Conservation (phyloP, 768 basidiomycete species). For the Kwoniella europaea region DNA sequence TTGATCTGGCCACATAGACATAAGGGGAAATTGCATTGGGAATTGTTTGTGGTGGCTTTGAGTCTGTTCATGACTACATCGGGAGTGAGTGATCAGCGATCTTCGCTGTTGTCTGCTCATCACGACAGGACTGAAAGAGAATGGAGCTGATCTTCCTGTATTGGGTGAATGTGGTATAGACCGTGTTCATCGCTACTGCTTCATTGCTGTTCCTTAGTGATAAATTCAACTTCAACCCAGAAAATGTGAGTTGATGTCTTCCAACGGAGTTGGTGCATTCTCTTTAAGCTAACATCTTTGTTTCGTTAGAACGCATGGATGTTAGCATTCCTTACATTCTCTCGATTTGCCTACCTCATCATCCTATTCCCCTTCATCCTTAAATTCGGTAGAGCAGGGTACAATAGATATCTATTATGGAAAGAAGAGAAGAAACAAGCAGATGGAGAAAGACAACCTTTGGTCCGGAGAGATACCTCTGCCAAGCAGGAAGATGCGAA, state of each 20-base stretch:
- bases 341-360: slow-evolving; percentile 42
- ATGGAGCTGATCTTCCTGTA: not conserved
- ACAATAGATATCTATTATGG: slow-evolving; percentile 29
- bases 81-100: slow-evolving; percentile 34
- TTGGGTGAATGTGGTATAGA: slow-evolving; percentile 22
- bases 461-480: slow-evolving; percentile 19
- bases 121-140: too few relatives aligned
- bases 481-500: slow-evolving; percentile 41
- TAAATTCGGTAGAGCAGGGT: slow-evolving; percentile 36
- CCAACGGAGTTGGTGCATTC: not conserved
- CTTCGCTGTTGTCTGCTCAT: too few relatives aligned
- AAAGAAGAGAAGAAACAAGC: slow-evolving; percentile 17
- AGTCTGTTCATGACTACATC: slow-evolving; percentile 44
- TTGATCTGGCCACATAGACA: slow-evolving; percentile 44
- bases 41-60: slow-evolving; percentile 41
- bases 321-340: slow-evolving; percentile 48
- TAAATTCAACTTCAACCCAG: slow-evolving; percentile 49
- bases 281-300: not conserved
- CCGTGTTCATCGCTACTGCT: slow-evolving; percentile 51
- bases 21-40: slow-evolving; percentile 38
- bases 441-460: slow-evolving; percentile 27
- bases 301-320: slow-evolving; percentile 47
- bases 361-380: slow-evolving; percentile 49
- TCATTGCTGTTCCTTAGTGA: slow-evolving; percentile 48
- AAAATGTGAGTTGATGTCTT: slow-evolving; percentile 31